A percentile compares a stretch with the other conserved stretches of the same genome.
phyloP scores from a whole-genome alignment of 768 basidiomycete genomes.

The Podaxis rugospora region DNA sequence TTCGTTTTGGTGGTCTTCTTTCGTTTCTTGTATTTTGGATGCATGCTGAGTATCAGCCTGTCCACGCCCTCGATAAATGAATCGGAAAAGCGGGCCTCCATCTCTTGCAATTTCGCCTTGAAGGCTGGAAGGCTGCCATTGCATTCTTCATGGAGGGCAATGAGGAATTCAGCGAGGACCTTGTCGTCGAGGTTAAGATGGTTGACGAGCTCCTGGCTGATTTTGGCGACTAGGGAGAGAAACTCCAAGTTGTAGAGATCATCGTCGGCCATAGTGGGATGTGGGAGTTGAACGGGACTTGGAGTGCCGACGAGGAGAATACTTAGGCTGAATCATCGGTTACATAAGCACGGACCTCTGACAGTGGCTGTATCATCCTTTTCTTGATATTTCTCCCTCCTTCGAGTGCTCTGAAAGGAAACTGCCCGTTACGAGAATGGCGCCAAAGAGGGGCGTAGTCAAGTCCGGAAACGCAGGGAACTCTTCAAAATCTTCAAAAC shows the following conservation, averaged over 20 bases:
- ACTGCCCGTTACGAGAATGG: slow-evolving; percentile 33
- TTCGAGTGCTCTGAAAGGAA: neutral
- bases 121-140: slow-evolving; percentile 72
- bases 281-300: slow-evolving; percentile 4
- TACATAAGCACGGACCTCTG: neutral
- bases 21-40: slow-evolving; percentile 91
- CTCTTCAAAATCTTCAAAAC: slow-evolving; percentile 53
- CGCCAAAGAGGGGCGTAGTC: slow-evolving; percentile 71
- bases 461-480: slow-evolving; percentile 91
- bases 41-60: slow-evolving; percentile 89
- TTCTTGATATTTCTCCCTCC: neutral
- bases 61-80: slow-evolving; percentile 92
- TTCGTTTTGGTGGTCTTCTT: slow-evolving; percentile 29
- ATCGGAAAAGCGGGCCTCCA: slow-evolving; percentile 82
- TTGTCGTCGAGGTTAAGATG: slow-evolving; percentile 85
- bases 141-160: slow-evolving; percentile 81
- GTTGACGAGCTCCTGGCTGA: slow-evolving; percentile 91
- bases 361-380: slow-evolving; percentile 8
- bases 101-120: slow-evolving; percentile 71
- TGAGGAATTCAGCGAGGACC: slow-evolving; percentile 92
- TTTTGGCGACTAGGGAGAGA: slow-evolving; percentile 86
- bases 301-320: neutral
- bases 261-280: slow-evolving; percentile 49
- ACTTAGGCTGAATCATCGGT: neutral
- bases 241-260: slow-evolving; percentile 93